phyloP scores from a whole-genome alignment of 2,329 filamentous ascomycete species.

The Aspergillus sp. region DNA sequence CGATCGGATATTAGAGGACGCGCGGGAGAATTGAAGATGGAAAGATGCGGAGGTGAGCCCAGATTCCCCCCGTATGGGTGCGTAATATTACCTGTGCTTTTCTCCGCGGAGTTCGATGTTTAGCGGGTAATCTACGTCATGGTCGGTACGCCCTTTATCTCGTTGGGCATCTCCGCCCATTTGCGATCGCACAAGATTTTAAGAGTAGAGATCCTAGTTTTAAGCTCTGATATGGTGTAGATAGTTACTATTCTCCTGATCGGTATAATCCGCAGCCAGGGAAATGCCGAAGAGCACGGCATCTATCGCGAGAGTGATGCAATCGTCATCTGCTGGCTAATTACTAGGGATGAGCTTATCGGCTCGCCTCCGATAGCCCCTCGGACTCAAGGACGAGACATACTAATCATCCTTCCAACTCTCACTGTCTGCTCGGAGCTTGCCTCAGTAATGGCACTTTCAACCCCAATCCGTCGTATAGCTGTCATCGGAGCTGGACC shows the following conservation, averaged over 20 bases:
- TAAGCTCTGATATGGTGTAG: too few relatives aligned
- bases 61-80: constrained; percentile 5
- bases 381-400: background rate
- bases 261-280: too few relatives aligned
- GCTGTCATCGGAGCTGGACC: constrained; percentile 84
- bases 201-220: background rate
- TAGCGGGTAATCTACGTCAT: background rate
- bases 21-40: constrained; percentile 2
- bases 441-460: constrained; percentile 21
- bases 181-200: background rate
- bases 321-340: background rate
- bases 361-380: background rate
- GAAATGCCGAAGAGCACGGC: background rate
- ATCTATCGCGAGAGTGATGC: background rate
- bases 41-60: constrained; percentile 9
- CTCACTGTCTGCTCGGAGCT: background rate
- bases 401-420: background rate
- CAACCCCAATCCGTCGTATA: constrained; percentile 47
- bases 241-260: too few relatives aligned
- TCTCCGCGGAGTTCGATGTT: background rate
- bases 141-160: background rate
- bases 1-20: background rate
- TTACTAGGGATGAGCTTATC: background rate
- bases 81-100: constrained; percentile 19
- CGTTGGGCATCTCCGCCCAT: background rate